These are phyloP conservation scores for Lipomyces sp. DNA, from an alignment of 805 yeast species.

Conservation along the genomic window DNA sequence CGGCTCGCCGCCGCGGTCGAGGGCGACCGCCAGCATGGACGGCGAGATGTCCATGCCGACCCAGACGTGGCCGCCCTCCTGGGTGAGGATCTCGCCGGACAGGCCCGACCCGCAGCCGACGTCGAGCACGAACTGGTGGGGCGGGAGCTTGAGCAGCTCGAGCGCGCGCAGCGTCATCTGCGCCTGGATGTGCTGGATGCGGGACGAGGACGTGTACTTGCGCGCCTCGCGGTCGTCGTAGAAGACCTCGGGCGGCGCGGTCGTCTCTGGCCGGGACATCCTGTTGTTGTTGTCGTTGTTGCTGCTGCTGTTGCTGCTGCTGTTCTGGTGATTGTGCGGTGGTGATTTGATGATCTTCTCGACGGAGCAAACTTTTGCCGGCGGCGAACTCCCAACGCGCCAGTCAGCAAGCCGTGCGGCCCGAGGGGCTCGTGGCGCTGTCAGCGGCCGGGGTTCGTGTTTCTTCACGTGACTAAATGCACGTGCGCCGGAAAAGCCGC, in stretches of 20 bases:
- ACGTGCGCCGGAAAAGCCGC: too few relatives aligned
- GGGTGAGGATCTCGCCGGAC: constrained; percentile 88
- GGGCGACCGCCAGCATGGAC: constrained; percentile 90
- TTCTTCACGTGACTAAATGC: too few relatives aligned
- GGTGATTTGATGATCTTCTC: too few relatives aligned
- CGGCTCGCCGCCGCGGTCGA: constrained; percentile 78
- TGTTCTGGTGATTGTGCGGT: too few relatives aligned
- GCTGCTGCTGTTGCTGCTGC: too few relatives aligned
- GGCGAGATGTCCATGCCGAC: constrained; percentile 95
- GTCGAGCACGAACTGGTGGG: constrained; percentile 69
- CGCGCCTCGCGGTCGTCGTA: constrained; percentile 86
- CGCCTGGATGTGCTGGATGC: constrained; percentile 98
- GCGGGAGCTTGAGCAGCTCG: constrained; percentile 75
- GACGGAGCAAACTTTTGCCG: too few relatives aligned
- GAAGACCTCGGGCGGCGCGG: constrained; percentile 43
- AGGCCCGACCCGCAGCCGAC: constrained; percentile 97
- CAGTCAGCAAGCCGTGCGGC: too few relatives aligned
- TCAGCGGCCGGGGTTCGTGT: too few relatives aligned
- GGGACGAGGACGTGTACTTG: constrained; percentile 87
- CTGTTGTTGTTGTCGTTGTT: too few relatives aligned
- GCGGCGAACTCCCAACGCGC: too few relatives aligned
- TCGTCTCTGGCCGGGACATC: constrained; percentile 30
- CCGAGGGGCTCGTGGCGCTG: too few relatives aligned
- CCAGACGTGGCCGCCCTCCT: constrained; percentile 88
- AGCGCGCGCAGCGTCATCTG: constrained; percentile 93